Evolutionary conservation across 2,329 filamentous ascomycete genomes (phyloP).

Genomic region (Botryotinia globosa): DNA sequence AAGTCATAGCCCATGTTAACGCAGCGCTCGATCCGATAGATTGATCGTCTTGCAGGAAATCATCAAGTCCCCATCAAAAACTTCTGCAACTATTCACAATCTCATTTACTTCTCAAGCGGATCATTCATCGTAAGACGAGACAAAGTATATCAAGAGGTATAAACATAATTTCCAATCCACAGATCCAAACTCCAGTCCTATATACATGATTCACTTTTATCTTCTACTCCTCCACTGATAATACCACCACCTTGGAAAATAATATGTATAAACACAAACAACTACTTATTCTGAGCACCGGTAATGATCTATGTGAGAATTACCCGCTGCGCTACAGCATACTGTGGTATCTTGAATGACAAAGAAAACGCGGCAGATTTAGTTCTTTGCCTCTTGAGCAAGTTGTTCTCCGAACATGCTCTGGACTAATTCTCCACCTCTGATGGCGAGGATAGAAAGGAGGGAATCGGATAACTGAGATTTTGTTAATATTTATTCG

Average conservation of each 20-base stretch:
- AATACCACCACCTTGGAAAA: neutral
- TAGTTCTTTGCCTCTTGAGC: neutral
- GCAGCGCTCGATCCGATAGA: neutral
- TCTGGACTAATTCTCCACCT: slow-evolving; percentile 73
- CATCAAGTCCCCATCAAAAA: neutral
- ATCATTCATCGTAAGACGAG: neutral
- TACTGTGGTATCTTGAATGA: neutral
- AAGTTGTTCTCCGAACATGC: slow-evolving; percentile 58
- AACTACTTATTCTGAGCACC: neutral
- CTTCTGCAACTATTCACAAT: neutral
- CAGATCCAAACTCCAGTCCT: neutral
- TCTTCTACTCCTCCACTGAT: neutral
- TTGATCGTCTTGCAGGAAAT: neutral
- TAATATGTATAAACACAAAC: neutral
- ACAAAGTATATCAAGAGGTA: neutral
- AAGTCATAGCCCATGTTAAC: neutral
- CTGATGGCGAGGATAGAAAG: slow-evolving; percentile 74
- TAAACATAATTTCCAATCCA: neutral
- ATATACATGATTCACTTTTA: neutral
- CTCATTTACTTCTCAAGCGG: neutral
- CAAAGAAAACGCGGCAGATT: neutral
- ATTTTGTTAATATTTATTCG: neutral
- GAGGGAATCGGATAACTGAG: slow-evolving; percentile 75
- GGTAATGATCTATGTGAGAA: neutral
- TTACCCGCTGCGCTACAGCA: neutral